phyloP scores from a whole-genome alignment of 352 stramenopile genomes.

The Vaucheria bursata region DNA sequence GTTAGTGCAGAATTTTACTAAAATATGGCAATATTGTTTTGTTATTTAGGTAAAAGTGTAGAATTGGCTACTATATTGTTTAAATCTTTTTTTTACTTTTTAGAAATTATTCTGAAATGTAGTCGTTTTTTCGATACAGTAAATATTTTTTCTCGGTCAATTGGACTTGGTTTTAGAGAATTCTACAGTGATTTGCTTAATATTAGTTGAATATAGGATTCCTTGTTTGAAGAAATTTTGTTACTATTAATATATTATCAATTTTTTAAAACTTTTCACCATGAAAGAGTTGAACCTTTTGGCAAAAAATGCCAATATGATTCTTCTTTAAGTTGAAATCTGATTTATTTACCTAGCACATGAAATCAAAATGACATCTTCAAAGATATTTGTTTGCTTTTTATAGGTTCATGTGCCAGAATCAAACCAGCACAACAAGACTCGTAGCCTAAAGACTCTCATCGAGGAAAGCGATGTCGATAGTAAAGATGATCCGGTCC shows the following conservation, averaged over 20 bases:
- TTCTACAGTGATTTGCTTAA: not conserved
- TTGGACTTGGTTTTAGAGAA: not conserved
- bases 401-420: not conserved
- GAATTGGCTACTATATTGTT: not conserved
- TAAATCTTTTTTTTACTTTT: not conserved
- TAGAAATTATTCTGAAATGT: not conserved
- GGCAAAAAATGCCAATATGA: too few relatives aligned
- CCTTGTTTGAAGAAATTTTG: too few relatives aligned
- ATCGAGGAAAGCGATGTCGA: not conserved
- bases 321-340: not conserved
- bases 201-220: too few relatives aligned
- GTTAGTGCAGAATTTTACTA: conserved; percentile 6
- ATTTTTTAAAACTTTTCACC: too few relatives aligned
- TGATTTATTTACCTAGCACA: not conserved
- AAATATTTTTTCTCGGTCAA: not conserved
- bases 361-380: not conserved
- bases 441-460: conserved; percentile 5
- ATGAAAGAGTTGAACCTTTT: too few relatives aligned
- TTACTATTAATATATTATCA: too few relatives aligned
- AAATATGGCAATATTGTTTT: not conserved
- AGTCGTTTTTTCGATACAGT: not conserved
- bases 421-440: not conserved
- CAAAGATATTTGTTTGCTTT: not conserved
- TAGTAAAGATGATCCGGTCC: conserved; percentile 5
- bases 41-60: not conserved